These are phyloP conservation scores for Cladosporium austrohemisphaericum DNA, from an alignment of 2,329 filamentous ascomycete genomes.

Conservation along the genomic window DNA sequence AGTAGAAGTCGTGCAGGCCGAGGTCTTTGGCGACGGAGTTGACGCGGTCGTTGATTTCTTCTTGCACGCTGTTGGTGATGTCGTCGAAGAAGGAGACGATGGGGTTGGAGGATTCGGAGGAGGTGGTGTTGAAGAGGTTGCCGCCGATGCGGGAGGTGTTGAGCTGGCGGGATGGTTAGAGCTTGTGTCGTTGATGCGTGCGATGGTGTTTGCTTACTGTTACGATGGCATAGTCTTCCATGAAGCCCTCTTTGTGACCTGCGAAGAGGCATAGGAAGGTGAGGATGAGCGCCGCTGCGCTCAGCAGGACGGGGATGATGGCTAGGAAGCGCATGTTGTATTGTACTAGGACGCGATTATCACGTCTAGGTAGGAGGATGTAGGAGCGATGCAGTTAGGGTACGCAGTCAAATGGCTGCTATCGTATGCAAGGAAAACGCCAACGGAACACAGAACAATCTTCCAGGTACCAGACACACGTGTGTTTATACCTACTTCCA, in stretches of 20 bases:
- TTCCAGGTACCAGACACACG: too few relatives aligned
- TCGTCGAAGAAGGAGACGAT: slow-evolving; percentile 33
- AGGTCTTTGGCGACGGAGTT: slow-evolving; percentile 45
- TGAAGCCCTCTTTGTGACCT: slow-evolving; percentile 51
- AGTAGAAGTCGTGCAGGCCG: slow-evolving; percentile 60
- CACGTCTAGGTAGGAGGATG: too few relatives aligned
- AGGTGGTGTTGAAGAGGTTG: slow-evolving; percentile 28
- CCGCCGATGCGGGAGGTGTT: slow-evolving; percentile 55
- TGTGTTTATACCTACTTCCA: too few relatives aligned
- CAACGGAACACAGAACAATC: not conserved
- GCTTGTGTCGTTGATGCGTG: too few relatives aligned
- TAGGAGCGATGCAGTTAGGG: too few relatives aligned
- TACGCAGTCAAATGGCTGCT: not conserved
- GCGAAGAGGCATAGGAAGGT: slow-evolving; percentile 59
- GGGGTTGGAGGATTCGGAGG: slow-evolving; percentile 22
- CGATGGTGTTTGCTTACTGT: slow-evolving; percentile 41
- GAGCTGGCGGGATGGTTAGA: slow-evolving; percentile 36
- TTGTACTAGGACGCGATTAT: not conserved
- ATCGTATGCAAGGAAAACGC: slow-evolving; percentile 2
- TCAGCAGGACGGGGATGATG: slow-evolving; percentile 33
- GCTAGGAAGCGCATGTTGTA: slow-evolving; percentile 24
- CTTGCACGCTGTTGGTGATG: slow-evolving; percentile 33
- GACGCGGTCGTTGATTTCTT: slow-evolving; percentile 40
- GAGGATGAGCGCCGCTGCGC: slow-evolving; percentile 54
- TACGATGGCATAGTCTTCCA: slow-evolving; percentile 56